Evolutionary conservation across 108 stramenopile genomes (phyloP), one percentile per base, ranked within the genome.

Genomic region (Seminavis robusta): DNA sequence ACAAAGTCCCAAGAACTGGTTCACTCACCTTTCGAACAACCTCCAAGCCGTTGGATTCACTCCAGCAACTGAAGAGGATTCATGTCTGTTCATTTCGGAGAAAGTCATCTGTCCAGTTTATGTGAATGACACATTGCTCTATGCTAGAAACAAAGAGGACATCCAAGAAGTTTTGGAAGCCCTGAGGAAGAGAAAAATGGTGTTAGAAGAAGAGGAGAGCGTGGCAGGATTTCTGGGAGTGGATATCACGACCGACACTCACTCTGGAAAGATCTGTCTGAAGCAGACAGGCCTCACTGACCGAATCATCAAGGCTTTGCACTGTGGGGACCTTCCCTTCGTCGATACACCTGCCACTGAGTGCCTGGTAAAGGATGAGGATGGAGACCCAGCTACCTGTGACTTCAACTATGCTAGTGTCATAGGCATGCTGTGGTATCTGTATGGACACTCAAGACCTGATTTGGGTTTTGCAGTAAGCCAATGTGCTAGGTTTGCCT

Each of bases 71-170:
- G 40, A 61, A 4, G 21, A 52, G 23, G 81, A 79, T 47, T 75
- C 80, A n/a, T 86, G 84, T 33, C 53, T 86, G n/a, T 78, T 86
- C 33, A 40, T 69, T 49, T 65, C 47, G 0, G 23, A 50, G 0
- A 49, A 61, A 2, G 44, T 77, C 10, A 52, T 82, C 28, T 67
- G 64, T 13, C 30, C 82, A 1, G 44, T 62, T 0, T 85, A 81
- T 44, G 77, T 85, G 0, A 71, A 81, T 36, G 67, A 77, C 33
- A 41, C 52, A 4, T 26, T 72, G 3, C 60, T 72, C 29, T 73
- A 47, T 39, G 54, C 63, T 20, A 27, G 23, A 0, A 17, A 36
- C 7, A 17, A 30, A 24, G 1, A 34, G 24, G 21, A 53, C 3
- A 58, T 75, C 8, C 36, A 68, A n/a, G n/a, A n/a, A n/a, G n/a